These are phyloP conservation scores for Sclerotiophoma versabilis DNA, from an alignment of 2,329 filamentous ascomycete species.

Conservation along the genomic window DNA sequence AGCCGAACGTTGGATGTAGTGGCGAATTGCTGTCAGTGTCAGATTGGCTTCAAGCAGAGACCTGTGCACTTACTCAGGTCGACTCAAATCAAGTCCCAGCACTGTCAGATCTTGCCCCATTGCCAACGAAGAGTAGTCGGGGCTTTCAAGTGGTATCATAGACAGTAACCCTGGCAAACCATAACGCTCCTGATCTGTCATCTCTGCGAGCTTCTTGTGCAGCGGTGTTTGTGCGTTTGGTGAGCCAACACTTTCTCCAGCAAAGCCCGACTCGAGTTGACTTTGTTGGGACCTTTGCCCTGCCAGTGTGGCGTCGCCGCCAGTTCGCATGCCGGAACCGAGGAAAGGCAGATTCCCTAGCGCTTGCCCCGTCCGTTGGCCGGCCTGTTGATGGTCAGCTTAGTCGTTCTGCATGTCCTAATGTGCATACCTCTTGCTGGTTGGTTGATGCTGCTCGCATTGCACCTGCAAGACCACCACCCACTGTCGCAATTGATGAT, in stretches of 20 bases:
- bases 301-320: conserved; percentile 29
- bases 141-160: conserved; percentile 63
- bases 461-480: conserved; percentile 39
- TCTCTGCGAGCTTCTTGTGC: conserved; percentile 60
- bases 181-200: conserved; percentile 67
- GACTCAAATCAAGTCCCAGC: conserved; percentile 69
- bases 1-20: conserved; percentile 68
- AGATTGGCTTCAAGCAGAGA: conserved; percentile 16
- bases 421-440: conserved; percentile 46
- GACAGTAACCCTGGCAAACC: conserved; percentile 66
- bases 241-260: conserved; percentile 38
- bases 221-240: conserved; percentile 46
- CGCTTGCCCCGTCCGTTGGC: conserved; percentile 35
- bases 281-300: conserved; percentile 39
- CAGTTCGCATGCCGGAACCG: conserved; percentile 34
- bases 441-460: conserved; percentile 36
- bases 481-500: conserved; percentile 39
- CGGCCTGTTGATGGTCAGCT: conserved; percentile 28
- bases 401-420: no score
- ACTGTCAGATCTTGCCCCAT: conserved; percentile 70
- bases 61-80: conserved; percentile 60
- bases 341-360: conserved; percentile 41
- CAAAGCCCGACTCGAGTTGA: conserved; percentile 44
- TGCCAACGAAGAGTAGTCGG: conserved; percentile 59
- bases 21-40: conserved; percentile 55